Base-by-base conservation (phyloP, 2,329 filamentous ascomycete genomes). In the Xylariaceae sp. region DNA sequence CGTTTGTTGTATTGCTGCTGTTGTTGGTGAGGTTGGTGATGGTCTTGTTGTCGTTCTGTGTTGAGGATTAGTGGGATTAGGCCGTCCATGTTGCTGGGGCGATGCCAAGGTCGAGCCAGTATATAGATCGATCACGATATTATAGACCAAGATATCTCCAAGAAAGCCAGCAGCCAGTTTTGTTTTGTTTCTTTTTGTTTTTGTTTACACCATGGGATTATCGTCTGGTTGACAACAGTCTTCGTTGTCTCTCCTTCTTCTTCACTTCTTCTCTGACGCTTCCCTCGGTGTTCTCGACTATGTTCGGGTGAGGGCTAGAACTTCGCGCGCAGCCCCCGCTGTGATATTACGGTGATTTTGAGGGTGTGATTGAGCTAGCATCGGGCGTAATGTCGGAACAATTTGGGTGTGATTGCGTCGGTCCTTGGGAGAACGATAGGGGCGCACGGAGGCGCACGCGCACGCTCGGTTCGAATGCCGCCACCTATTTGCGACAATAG, bases 1-100 rank as follows among this genome's bases (percentile, higher is more conserved):
- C 23, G 23, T 30, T 30, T 30, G 23, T 30, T 30, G 23, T 30
- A 30, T 30, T 30, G 23, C 23, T 30, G 23, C 23, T 30, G 23
- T 30, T 30, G 23, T 18, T 18, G 17, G 17, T 18, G 17, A 4
- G 23, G 23, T 30, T 30, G 23, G 23, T 4, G 23, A 30, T 30
- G 23, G 23, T 30, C 51, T 51, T 60, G 58, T 53, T 52, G 56
- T 18, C 55, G 44, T 34, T 65, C 62, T 18, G 65, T 57, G 11
- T 68, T 64, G 35, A 69, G 65, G 41, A 68, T 52, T 10, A 71
- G 61, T 13, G 69, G 67, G 65, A 71, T 68, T 47, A 69, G 48
- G 53, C 65, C 66, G 13, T 64, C 66, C 68, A 71, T 30, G 23
- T 30, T 30, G 23, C 23, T 30, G 23, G 23, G 23, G 23, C 23